Evolutionary conservation across 306 rosid genomes (phyloP), one percentile per base, ranked within the genome.

Genomic region (Elaeagnus macrophylla): DNA sequence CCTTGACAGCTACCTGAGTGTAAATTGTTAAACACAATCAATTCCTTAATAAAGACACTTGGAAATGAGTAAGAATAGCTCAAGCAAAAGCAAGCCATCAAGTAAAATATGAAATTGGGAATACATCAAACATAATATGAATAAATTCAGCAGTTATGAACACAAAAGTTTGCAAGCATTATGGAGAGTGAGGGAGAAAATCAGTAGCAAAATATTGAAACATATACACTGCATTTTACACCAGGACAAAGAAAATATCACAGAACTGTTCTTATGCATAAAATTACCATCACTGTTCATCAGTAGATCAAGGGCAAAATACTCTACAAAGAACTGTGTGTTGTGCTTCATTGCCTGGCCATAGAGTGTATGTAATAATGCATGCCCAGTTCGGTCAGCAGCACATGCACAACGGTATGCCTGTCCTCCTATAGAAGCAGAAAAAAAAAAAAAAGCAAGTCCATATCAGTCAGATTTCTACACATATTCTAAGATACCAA

Each of bases 331-430:
- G 66, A 88, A 84, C 74, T 79, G 94, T 40, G 96, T 88, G 66
- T 84, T 84, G 50, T 88, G 96, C 64, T 67, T 88, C 96, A 88
- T 88, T 54, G 94, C 94, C 67, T 84, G 94, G 54, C 94, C 96
- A 60, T 88, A 88, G 20, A 88, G 94, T 71, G 94, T 75, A 65
- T 88, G 94, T 64, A 88, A 69, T 35, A 88, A 73, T 66, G 96
- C 96, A 82, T 88, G 94, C 53, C 96, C 96, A 25, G 94, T 88
- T 79, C 96, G 75, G 64, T 84, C 96, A 69, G 96, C 96, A 54
- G 94, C 96, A 72, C 96, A 88, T 58, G 96, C 96, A 81, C 96
- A 88, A 9, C 96, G 96, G 41, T 81, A 88, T 45, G 96, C 96
- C 75, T 88, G 96, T 41, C 94, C 90, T 62, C 96, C 96, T 88